These are phyloP conservation scores for Heritiera littoralis DNA, from an alignment of 345 rosid species.

Conservation along the genomic window DNA sequence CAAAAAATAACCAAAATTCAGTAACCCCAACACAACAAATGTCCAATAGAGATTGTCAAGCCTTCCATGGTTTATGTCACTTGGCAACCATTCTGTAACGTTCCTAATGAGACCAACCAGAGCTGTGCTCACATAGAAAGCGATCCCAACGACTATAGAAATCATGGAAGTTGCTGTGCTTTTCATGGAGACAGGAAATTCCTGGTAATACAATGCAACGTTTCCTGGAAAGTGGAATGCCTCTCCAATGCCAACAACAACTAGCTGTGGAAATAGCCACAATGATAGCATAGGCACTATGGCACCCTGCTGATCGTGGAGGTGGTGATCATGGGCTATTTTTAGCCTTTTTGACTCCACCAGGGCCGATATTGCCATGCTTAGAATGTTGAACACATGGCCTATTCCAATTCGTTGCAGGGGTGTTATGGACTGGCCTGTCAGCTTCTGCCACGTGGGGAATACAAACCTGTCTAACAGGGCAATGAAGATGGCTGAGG, in stretches of 20 bases:
- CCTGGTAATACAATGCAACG: conserved; percentile 37
- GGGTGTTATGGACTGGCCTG: conserved; percentile 1
- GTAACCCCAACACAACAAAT: conserved; percentile 15
- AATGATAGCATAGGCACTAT: conserved; percentile 30
- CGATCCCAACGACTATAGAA: conserved; percentile 29
- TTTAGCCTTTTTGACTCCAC: conserved; percentile 40
- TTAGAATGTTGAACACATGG: conserved; percentile 28
- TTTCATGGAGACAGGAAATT: conserved; percentile 33
- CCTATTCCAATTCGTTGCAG: conserved; percentile 40
- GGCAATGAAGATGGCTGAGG: conserved; percentile 24
- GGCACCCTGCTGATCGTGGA: not conserved
- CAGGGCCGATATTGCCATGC: conserved; percentile 32
- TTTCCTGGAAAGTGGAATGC: conserved; percentile 49
- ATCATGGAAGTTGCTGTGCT: conserved; percentile 42
- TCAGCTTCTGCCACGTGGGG: conserved; percentile 34
- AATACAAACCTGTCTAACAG: conserved; percentile 28
- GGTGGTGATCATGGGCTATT: conserved; percentile 10
- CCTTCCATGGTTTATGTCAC: conserved; percentile 42
- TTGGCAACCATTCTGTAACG: conserved; percentile 39
- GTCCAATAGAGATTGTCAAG: conserved; percentile 41
- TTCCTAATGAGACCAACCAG: conserved; percentile 32
- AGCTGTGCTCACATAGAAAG: conserved; percentile 40
- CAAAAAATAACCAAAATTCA: conserved; percentile 21
- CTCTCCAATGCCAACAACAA: conserved; percentile 39
- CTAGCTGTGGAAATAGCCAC: conserved; percentile 45